phyloP scores from a whole-genome alignment of 208 protist genomes.

The Kentomonas sorsogonicus region DNA sequence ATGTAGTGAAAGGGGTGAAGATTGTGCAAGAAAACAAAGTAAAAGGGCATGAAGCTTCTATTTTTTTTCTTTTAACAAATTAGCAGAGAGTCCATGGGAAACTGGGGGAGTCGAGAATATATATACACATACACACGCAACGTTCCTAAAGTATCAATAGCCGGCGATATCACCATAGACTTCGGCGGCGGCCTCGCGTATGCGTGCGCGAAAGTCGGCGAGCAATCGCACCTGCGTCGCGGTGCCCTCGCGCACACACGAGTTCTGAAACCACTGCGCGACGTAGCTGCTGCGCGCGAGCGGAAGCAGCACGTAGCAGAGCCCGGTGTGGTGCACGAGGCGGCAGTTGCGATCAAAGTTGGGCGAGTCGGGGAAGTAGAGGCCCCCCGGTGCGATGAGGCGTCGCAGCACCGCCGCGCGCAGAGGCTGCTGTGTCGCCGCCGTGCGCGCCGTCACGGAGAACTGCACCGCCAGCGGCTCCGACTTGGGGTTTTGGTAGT shows the following conservation, averaged over 20 bases:
- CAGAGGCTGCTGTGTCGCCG: constrained; percentile 33
- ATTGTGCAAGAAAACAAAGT: too few species aligned
- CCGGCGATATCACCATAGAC: background rate
- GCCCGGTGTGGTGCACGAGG: constrained; percentile 54
- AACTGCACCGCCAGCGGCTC: constrained; percentile 38
- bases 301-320: constrained; percentile 59
- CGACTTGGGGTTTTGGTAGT: constrained; percentile 19
- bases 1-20: too few species aligned
- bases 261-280: constrained; percentile 77
- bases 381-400: constrained; percentile 30
- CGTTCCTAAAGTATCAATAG: background rate
- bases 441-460: constrained; percentile 26
- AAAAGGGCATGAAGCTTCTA: too few species aligned
- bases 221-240: constrained; percentile 51
- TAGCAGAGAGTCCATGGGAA: too few species aligned
- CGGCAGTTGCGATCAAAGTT: constrained; percentile 62
- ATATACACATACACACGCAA: too few species aligned
- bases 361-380: constrained; percentile 58
- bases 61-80: too few species aligned
- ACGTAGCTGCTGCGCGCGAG: constrained; percentile 20
- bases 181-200: constrained; percentile 11
- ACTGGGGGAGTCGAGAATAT: too few species aligned
- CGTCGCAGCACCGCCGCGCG: constrained; percentile 39
- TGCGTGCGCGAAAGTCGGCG: constrained; percentile 31
- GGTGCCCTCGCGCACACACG: constrained; percentile 40